Percentiles rank a stretch among this genome's conserved stretches.
Conservation (phyloP, 441 rosid genomes). For the Dalechampia spathulata region DNA sequence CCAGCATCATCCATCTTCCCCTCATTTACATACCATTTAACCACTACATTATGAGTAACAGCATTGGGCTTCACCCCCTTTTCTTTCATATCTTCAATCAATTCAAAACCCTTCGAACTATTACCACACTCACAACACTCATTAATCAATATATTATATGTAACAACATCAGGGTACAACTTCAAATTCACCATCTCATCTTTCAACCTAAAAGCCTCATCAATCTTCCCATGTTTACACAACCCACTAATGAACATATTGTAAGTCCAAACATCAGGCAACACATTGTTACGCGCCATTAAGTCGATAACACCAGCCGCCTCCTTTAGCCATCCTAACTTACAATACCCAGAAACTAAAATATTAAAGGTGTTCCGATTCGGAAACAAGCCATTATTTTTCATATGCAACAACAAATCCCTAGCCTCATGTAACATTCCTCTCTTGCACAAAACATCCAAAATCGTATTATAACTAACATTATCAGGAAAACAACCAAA, state of each 20-base stretch:
- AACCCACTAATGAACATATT: conserved; percentile 65
- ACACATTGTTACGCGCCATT: conserved; percentile 49
- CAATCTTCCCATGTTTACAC: conserved; percentile 46
- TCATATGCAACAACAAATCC: conserved; percentile 66
- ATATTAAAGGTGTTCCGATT: conserved; percentile 54
- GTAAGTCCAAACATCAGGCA: conserved; percentile 65
- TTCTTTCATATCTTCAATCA: conserved; percentile 56
- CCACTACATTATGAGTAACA: conserved; percentile 51
- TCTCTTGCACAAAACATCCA: conserved; percentile 64
- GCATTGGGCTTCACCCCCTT: conserved; percentile 51
- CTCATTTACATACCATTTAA: conserved; percentile 72
- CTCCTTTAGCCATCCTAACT: conserved; percentile 65
- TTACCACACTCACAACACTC: conserved; percentile 48
- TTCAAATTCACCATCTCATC: conserved; percentile 62
- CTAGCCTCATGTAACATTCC: conserved; percentile 64
- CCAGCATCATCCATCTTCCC: conserved; percentile 63
- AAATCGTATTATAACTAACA: conserved; percentile 62
- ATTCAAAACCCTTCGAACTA: conserved; percentile 39
- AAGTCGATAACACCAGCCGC: conserved; percentile 56
- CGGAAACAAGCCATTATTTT: conserved; percentile 48
- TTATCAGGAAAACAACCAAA: conserved; percentile 57
- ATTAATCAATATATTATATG: conserved; percentile 74
- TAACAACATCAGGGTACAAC: conserved; percentile 64
- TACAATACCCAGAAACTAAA: conserved; percentile 69
- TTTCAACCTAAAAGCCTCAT: conserved; percentile 50